Evolutionary conservation across 768 basidiomycete species (phyloP).

Genomic region (Sporobolomyces roseus): DNA sequence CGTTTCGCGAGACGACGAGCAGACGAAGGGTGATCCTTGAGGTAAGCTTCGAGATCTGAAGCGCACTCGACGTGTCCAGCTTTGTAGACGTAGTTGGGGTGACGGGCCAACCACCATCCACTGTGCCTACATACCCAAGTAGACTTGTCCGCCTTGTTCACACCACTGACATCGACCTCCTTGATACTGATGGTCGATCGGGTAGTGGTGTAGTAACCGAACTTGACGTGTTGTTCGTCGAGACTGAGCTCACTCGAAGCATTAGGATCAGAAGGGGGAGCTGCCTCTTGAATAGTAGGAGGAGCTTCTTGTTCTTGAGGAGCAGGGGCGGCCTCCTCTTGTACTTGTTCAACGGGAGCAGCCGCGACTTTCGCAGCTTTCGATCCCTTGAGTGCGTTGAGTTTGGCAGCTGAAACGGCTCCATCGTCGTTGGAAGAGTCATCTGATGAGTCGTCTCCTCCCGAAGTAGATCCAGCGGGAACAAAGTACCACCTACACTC

Average conservation of each 20-base stretch:
- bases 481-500: constrained; percentile 33
- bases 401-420: constrained; percentile 1
- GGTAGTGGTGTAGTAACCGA: constrained; percentile 28
- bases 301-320: neutral
- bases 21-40: constrained; percentile 17
- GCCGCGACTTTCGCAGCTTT: constrained; percentile 13
- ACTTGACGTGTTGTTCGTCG: constrained; percentile 16
- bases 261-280: constrained; percentile 8
- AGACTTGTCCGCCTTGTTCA: constrained; percentile 15
- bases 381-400: constrained; percentile 2
- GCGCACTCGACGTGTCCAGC: constrained; percentile 40
- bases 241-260: constrained; percentile 1
- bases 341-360: neutral
- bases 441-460: no score
- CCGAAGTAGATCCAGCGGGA: constrained; percentile 20
- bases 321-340: neutral
- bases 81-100: constrained; percentile 26
- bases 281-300: neutral
- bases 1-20: constrained; percentile 17
- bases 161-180: constrained; percentile 21
- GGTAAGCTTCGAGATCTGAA: constrained; percentile 30
- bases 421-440: neutral
- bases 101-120: constrained; percentile 29
- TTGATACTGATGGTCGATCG: constrained; percentile 12
- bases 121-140: constrained; percentile 39